Evolutionary conservation across 176 grass and related monocot genomes (phyloP), one percentile per base, ranked within the genome.

Genomic region (Avena atlantica): DNA sequence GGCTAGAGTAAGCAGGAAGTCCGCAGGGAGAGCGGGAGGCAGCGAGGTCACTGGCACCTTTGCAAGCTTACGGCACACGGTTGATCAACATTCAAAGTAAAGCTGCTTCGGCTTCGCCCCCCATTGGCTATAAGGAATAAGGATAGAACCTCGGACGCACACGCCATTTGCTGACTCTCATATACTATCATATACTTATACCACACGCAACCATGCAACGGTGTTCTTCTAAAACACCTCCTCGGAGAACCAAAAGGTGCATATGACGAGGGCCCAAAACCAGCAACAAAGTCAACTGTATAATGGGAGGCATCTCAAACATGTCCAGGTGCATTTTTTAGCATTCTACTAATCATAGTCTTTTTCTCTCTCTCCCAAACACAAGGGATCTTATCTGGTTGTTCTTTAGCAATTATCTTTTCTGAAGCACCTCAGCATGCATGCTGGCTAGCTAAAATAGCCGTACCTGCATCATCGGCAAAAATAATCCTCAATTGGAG

Each of bases 201-300:
- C 20, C 12, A 34, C 13, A 36, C 6, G 29, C 29, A 68, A 36
- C 14, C 65, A 36, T 36, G 6, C 29, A 9, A 17, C 15, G 9
- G 7, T 67, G 29, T 68, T 68, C 29, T 37, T 36, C 65, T 68
- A 37, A 36, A 34, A 37, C 66, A 17, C 34, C 67, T 42, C 67
- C 67, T 70, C 16, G 67, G 67, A 42, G 6, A 20, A 3, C 66
- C 66, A 69, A 69, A 69, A 69, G 31, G 66, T 69, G 66, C 66
- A 69, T 14, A 36, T 69, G 31, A 25, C 63, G 25, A 24, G 12
- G 63, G 25, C 27, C 27, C 12, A 27, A 24, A 23, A 62, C 59
- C 60, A 10, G 3, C 61, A 64, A 2, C 27, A 4, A 25, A 15
- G 62, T 29, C 62, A 29, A 65, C 62, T 14, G 3, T 27, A 27